Conservation (phyloP, 2,329 filamentous ascomycete genomes). For the Kalaharituber pfeilii region DNA sequence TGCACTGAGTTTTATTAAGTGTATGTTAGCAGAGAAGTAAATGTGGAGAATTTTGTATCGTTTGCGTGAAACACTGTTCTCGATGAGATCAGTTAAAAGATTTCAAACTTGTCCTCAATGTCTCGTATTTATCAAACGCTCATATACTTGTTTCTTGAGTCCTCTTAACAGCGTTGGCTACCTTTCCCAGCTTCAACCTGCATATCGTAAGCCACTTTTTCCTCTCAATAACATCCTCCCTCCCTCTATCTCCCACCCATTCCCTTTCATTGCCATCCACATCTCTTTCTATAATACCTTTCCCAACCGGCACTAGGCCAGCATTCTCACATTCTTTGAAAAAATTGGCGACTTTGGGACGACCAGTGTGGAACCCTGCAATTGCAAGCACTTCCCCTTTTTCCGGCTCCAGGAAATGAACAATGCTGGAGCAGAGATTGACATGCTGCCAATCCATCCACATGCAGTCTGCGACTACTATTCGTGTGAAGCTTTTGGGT, state of each 20-base stretch:
- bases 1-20: no score
- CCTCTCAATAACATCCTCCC: constrained; percentile 42
- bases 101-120: no score
- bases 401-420: constrained; percentile 38
- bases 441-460: constrained; percentile 59
- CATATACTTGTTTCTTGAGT: neutral
- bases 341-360: constrained; percentile 47
- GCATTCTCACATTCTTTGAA: constrained; percentile 35
- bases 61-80: no score
- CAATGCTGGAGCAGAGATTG: constrained; percentile 45
- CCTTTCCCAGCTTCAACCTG: constrained; percentile 28
- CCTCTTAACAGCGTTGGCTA: neutral
- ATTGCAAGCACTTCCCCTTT: constrained; percentile 40
- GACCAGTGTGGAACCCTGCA: constrained; percentile 55
- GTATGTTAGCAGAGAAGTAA: no score
- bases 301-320: constrained; percentile 38
- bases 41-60: no score
- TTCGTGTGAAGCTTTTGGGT: constrained; percentile 35
- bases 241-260: constrained; percentile 44
- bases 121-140: no score
- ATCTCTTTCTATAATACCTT: constrained; percentile 52
- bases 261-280: constrained; percentile 44
- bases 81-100: no score
- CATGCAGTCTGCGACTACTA: constrained; percentile 55
- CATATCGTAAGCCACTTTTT: constrained; percentile 56